A percentile compares a stretch with the other conserved stretches of the same genome.
phyloP scores from a whole-genome alignment of 2,329 filamentous ascomycete genomes.

The Alternaria ventricosa region DNA sequence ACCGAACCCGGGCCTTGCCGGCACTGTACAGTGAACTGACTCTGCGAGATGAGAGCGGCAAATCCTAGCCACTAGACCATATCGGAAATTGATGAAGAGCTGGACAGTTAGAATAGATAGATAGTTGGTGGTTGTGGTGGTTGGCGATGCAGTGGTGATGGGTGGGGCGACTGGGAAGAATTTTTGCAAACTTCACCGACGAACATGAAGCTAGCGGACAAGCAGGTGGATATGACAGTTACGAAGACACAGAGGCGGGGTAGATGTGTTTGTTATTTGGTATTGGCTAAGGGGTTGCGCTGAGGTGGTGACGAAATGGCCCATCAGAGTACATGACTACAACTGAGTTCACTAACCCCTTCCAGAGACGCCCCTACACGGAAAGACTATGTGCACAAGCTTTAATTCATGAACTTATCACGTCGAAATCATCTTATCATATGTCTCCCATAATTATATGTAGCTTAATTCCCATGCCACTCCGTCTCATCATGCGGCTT shows the following conservation, averaged over 20 bases:
- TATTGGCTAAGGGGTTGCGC: background rate
- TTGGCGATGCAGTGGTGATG: background rate
- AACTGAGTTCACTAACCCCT: background rate
- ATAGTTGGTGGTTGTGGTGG: background rate
- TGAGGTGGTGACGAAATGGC: background rate
- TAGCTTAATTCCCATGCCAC: background rate
- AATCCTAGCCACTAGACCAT: constrained; percentile 26
- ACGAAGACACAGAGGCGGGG: background rate
- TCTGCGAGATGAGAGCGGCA: constrained; percentile 20
- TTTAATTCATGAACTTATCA: background rate
- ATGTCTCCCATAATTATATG: background rate
- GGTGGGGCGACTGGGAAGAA: background rate
- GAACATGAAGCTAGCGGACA: background rate
- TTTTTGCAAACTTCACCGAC: background rate
- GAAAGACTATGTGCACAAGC: background rate
- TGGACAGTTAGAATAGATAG: background rate
- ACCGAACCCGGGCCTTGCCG: constrained; percentile 23
- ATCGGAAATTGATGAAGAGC: constrained; percentile 12
- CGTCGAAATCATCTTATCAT: background rate
- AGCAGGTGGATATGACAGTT: background rate
- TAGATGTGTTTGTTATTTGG: background rate
- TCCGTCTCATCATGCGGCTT: background rate
- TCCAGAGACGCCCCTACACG: background rate
- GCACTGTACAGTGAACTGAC: constrained; percentile 13
- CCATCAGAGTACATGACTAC: rapidly evolving